Evolutionary conservation across 257 asterid species (phyloP).

Genomic region (Ehretia macrophylla): DNA sequence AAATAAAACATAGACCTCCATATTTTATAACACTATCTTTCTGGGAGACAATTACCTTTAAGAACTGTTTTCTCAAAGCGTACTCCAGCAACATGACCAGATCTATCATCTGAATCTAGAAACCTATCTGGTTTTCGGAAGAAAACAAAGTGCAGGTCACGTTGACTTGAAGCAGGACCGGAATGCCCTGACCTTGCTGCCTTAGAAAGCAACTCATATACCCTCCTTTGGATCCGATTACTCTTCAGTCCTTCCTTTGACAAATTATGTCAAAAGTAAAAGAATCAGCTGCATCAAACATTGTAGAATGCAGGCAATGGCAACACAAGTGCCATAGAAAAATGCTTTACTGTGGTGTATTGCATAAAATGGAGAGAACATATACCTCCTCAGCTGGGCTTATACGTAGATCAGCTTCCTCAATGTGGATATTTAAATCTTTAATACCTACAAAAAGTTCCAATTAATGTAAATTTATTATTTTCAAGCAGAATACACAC

Average conservation of each 20-base stretch:
- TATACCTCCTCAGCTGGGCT: conserved; percentile 77
- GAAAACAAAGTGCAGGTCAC: conserved; percentile 86
- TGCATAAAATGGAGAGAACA: background rate
- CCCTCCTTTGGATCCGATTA: conserved; percentile 77
- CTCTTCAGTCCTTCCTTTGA: conserved; percentile 78
- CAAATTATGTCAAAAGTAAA: background rate
- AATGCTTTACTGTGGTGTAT: background rate
- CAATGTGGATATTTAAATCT: conserved; percentile 47
- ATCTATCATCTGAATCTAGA: conserved; percentile 42
- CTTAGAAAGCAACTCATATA: conserved; percentile 77
- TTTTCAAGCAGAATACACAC: background rate
- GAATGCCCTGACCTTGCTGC: conserved; percentile 45
- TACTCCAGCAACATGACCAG: conserved; percentile 61
- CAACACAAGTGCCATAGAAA: background rate
- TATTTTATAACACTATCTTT: background rate
- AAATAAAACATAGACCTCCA: background rate
- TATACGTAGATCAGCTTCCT: conserved; percentile 53
- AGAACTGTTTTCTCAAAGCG: conserved; percentile 73
- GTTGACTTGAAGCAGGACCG: conserved; percentile 35
- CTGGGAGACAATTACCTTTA: conserved; percentile 35
- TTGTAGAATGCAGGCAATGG: background rate
- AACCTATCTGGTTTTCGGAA: conserved; percentile 76
- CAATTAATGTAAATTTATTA: background rate
- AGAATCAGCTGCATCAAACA: background rate
- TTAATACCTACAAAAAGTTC: conserved; percentile 54